Percentiles rank a stretch among this genome's conserved stretches.
These are phyloP conservation scores for Camellia sinensis DNA, from an alignment of 148 eudicot genomes.

Conservation along the genomic window DNA sequence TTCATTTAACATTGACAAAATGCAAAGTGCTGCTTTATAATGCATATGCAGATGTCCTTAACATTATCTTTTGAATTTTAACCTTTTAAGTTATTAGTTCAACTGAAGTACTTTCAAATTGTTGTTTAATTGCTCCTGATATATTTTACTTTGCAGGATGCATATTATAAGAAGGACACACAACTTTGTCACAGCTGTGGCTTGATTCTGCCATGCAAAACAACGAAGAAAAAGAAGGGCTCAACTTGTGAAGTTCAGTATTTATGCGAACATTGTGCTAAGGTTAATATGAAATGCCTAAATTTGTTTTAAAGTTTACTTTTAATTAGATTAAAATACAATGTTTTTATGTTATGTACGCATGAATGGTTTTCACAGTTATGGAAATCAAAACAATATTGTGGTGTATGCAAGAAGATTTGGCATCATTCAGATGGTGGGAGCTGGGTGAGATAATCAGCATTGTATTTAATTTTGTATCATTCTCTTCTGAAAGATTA, in stretches of 20 bases:
- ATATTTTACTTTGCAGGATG: conserved; percentile 39
- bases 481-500: not conserved
- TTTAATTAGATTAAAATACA: not conserved
- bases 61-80: not conserved
- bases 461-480: not conserved
- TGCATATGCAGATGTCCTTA: conserved; percentile 1
- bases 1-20: not conserved
- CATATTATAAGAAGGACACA: conserved; percentile 46
- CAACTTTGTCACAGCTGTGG: conserved; percentile 76
- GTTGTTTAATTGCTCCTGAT: not conserved
- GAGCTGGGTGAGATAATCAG: conserved; percentile 65
- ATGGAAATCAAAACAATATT: conserved; percentile 78
- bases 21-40: not conserved
- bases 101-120: not conserved
- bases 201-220: conserved; percentile 53
- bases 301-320: conserved; percentile 4
- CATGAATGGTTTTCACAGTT: conserved; percentile 42
- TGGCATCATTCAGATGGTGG: conserved; percentile 97
- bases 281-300: conserved; percentile 34
- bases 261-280: conserved; percentile 76
- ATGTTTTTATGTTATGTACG: conserved; percentile 11
- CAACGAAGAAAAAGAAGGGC: conserved; percentile 36
- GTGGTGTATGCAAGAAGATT: conserved; percentile 90
- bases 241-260: conserved; percentile 36
- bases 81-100: not conserved